phyloP scores from a whole-genome alignment of 352 stramenopile species.

The Phytophthora pinifolia region DNA sequence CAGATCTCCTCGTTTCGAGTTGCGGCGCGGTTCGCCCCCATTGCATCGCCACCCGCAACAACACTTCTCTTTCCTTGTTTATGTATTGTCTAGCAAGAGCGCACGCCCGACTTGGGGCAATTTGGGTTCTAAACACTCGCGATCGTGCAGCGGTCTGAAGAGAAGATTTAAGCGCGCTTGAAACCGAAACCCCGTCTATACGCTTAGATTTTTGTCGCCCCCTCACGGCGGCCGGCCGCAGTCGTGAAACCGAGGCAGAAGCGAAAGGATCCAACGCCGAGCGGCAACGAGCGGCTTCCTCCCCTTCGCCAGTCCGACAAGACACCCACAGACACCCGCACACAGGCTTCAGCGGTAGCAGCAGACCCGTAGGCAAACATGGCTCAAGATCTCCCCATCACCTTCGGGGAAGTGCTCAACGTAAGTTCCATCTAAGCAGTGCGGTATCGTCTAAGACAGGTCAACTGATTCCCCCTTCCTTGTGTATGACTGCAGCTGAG shows the following conservation, averaged over 20 bases:
- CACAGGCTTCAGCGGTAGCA: constrained; percentile 10
- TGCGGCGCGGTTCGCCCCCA: not conserved
- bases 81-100: too few species aligned
- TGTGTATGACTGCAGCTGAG: constrained; percentile 58
- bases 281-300: constrained; percentile 17
- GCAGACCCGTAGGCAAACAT: constrained; percentile 34
- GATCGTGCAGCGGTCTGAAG: too few species aligned
- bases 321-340: constrained; percentile 17
- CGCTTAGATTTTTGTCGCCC: constrained; percentile 22
- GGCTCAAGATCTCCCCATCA: constrained; percentile 89
- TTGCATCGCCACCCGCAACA: not conserved
- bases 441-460: constrained; percentile 2
- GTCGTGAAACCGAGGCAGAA: constrained; percentile 76
- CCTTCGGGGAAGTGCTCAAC: constrained; percentile 89
- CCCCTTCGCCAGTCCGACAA: constrained; percentile 26
- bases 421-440: constrained; percentile 45
- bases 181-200: constrained; percentile 2
- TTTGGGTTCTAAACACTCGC: too few species aligned
- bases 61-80: too few species aligned
- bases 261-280: constrained; percentile 31
- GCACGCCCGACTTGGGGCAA: not conserved
- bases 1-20: not conserved
- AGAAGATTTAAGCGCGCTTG: constrained; percentile 36
- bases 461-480: constrained; percentile 9
- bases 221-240: constrained; percentile 37